These are phyloP conservation scores for Ceriops zippeliana DNA, from an alignment of 345 rosid genomes.

Conservation along the genomic window DNA sequence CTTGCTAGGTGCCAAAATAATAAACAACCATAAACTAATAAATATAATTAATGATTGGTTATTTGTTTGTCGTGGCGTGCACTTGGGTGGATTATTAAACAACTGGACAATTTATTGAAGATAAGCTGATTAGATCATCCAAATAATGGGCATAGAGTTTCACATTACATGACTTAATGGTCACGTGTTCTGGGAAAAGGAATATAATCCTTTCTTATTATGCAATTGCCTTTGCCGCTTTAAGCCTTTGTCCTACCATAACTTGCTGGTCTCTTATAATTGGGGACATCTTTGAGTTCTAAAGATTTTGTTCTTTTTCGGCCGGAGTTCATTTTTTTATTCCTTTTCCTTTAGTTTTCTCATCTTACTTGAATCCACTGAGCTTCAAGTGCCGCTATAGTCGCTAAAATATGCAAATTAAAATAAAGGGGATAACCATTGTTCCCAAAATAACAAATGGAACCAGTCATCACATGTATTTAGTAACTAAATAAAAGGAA, in stretches of 20 bases:
- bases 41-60: not conserved
- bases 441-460: not conserved
- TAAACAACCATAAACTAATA: not conserved
- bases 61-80: constrained; percentile 1
- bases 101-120: too few relatives aligned
- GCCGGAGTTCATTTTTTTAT: constrained; percentile 4
- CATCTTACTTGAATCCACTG: not conserved
- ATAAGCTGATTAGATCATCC: too few relatives aligned
- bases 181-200: constrained; percentile 13
- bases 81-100: not conserved
- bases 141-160: not conserved
- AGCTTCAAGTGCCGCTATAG: not conserved
- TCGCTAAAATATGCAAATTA: not conserved
- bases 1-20: not conserved
- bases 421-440: not conserved
- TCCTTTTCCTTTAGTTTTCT: not conserved
- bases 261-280: constrained; percentile 7
- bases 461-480: not conserved
- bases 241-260: not conserved
- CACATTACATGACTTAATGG: not conserved
- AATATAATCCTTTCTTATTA: not conserved
- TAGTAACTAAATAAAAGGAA: not conserved
- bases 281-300: constrained; percentile 9
- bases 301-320: not conserved
- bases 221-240: not conserved